Conservation (phyloP, 192 early-diverging fungal species). For the Backusella tuberculispora region DNA sequence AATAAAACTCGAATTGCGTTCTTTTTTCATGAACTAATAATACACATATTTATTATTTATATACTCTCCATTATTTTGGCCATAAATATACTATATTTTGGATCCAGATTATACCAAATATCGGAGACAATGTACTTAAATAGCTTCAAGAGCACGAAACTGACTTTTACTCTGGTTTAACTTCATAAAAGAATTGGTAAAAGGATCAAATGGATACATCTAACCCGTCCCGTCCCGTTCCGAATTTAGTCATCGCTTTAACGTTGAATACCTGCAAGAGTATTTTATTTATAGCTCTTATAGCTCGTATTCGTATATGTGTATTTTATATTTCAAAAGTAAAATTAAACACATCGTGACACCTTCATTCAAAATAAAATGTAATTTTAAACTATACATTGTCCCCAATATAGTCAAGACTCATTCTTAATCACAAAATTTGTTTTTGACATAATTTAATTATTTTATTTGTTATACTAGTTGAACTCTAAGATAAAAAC, state of each 20-base stretch:
- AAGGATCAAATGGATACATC: not conserved
- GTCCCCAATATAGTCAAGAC: not conserved
- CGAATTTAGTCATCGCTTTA: not conserved
- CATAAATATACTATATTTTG: not conserved
- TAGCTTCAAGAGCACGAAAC: not conserved
- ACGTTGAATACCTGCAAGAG: not conserved
- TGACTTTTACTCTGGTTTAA: not conserved
- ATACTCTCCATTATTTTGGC: not conserved
- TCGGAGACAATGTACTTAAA: not conserved
- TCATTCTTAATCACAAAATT: not conserved
- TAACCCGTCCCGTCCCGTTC: not conserved
- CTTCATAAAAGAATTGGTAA: not conserved
- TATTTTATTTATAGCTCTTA: not conserved
- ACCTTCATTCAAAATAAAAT: not conserved
- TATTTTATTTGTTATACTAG: not conserved
- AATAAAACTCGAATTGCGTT: not conserved
- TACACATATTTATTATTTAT: not conserved
- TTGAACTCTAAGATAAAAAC: conserved; percentile 3
- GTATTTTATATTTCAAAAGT: not conserved
- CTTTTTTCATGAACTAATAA: not conserved
- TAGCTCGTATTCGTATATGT: not conserved
- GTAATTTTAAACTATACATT: not conserved
- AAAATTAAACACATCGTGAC: too few species aligned
- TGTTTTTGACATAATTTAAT: conserved; percentile 1
- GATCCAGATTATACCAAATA: not conserved